Base-by-base conservation (phyloP, 768 basidiomycete species). In the Hericium alpestre region DNA sequence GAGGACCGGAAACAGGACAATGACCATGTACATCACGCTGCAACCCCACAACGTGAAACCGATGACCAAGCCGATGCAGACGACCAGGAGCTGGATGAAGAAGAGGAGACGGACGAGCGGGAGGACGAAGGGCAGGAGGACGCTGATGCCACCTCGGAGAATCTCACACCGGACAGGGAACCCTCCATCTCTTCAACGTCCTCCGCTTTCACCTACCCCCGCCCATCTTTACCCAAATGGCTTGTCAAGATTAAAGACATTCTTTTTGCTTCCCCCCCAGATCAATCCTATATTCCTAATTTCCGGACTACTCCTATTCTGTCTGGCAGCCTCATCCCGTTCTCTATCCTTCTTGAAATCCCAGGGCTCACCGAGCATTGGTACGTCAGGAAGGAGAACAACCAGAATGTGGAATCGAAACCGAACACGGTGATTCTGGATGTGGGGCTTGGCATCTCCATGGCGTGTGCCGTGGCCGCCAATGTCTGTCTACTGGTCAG, bases 281-380 rank as follows among this genome's bases (percentile, higher is more conserved):
- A 46, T 37, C 63, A 65, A 39, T 59, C 70, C 0, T 69, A 65
- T 56, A 64, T 78, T 32, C 82, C 84, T 22, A 78, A 79, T 53
- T 86, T 84, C 65, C 82, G 88, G 16, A 72, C 72, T 53, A 70
- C 81, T 4, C 86, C 86, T 0, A 82, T 89, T 43, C 56, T 88
- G 9, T 81, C 87, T 13, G 85, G 84, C 18, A 73, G 86, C 41
- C 66, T 83, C 58, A 80, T 87, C 39, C 86, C 87, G 0, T 89
- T 93, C 63, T 79, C 84, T 16, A 86, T 91, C 51, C 74, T 93
- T n/a, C 74, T 92, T 32, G 86, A 87, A 63, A 87, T 93, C 27
- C 90, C 90, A 0, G 85, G 86, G 15, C 69, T 91, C 11, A 91
- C 87, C 1, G 83, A 82, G 58, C 76, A 78, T 54, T 88, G 87